Evolutionary conservation across 345 rosid species (phyloP).

Genomic region (Excoecaria agallocha): DNA sequence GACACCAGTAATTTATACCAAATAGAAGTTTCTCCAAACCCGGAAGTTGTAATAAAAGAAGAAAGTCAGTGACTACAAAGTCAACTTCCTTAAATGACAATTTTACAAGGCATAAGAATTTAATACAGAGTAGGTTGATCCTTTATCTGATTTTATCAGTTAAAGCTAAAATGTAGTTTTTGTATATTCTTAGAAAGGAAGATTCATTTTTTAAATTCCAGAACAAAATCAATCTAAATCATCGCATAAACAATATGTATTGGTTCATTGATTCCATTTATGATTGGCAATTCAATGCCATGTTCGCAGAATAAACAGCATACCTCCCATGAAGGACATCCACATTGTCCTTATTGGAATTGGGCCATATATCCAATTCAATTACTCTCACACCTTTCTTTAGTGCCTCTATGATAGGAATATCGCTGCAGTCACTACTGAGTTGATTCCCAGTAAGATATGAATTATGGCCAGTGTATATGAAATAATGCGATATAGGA

Average conservation of each 20-base stretch:
- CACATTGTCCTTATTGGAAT: conserved; percentile 58
- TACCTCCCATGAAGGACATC: conserved; percentile 94
- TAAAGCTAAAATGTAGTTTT: background rate
- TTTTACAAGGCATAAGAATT: background rate
- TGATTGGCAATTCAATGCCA: background rate
- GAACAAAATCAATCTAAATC: background rate
- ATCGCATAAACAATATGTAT: background rate
- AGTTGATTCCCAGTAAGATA: conserved; percentile 94
- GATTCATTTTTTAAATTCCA: background rate
- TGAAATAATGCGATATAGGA: conserved; percentile 85
- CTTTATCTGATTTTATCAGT: background rate
- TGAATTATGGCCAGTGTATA: conserved; percentile 88
- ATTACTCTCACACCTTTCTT: conserved; percentile 79
- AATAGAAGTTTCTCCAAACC: background rate
- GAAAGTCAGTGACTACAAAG: background rate
- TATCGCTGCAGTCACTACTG: conserved; percentile 89
- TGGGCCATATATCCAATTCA: conserved; percentile 96
- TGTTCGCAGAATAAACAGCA: background rate
- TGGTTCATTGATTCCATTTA: background rate
- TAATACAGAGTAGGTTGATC: background rate
- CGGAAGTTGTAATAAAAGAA: background rate
- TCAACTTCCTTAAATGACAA: too few species aligned
- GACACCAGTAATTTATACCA: background rate
- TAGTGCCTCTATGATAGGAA: conserved; percentile 77
- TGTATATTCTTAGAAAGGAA: background rate